phyloP scores from a whole-genome alignment of 352 stramenopile genomes.

The Thraustochytrium striatum region DNA sequence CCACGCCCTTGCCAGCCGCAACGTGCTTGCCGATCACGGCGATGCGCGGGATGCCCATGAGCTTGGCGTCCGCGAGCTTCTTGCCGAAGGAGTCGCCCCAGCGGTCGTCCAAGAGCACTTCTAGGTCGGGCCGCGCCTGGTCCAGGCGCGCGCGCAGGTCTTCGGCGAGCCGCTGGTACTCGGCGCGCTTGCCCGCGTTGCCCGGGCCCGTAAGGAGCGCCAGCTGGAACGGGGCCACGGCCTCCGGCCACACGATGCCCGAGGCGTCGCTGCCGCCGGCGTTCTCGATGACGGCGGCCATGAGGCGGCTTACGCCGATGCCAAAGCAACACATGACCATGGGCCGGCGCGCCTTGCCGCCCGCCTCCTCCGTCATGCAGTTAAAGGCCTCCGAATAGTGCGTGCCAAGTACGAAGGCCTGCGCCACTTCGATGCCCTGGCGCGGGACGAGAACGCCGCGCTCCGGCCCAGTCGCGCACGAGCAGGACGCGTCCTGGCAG shows the following conservation, averaged over 20 bases:
- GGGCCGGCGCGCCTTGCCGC: slow-evolving; percentile 59
- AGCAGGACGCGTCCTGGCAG: slow-evolving; percentile 49
- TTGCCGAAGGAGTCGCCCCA: slow-evolving; percentile 66
- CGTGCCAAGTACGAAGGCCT: slow-evolving; percentile 73
- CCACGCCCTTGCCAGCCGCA: background rate
- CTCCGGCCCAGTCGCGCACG: background rate
- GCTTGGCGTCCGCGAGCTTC: slow-evolving; percentile 74
- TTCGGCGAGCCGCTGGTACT: slow-evolving; percentile 61
- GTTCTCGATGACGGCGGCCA: slow-evolving; percentile 69
- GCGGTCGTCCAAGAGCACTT: slow-evolving; percentile 76
- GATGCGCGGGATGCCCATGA: slow-evolving; percentile 74
- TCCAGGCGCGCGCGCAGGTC: slow-evolving; percentile 54
- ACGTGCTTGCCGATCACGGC: slow-evolving; percentile 68
- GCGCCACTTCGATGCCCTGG: slow-evolving; percentile 75
- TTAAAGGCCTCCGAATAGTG: slow-evolving; percentile 78
- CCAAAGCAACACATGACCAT: slow-evolving; percentile 78
- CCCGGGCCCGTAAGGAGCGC: slow-evolving; percentile 61
- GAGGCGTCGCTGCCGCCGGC: slow-evolving; percentile 65
- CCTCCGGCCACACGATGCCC: slow-evolving; percentile 71
- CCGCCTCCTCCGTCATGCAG: slow-evolving; percentile 60
- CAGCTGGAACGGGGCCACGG: slow-evolving; percentile 72
- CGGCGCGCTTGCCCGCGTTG: slow-evolving; percentile 57
- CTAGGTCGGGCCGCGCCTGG: slow-evolving; percentile 58
- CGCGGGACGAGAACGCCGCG: slow-evolving; percentile 61
- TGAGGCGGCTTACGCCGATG: slow-evolving; percentile 71